Evolutionary conservation across 352 stramenopile species (phyloP).

Genomic region (Pythium aphanidermatum): DNA sequence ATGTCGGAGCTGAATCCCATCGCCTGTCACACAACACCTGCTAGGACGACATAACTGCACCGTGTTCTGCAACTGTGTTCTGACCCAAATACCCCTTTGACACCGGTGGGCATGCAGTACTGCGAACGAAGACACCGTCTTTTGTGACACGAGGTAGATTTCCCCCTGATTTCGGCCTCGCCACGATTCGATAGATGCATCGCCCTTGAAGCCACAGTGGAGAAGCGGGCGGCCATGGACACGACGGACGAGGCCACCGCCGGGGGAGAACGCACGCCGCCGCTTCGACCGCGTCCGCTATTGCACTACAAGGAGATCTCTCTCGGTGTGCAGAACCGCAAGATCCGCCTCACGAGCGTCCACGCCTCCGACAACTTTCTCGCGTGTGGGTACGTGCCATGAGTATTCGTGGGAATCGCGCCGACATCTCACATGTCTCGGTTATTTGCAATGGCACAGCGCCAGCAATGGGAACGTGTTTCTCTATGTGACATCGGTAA

Average conservation of each 20-base stretch:
- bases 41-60: constrained; percentile 1
- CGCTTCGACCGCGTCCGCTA: constrained; percentile 43
- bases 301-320: constrained; percentile 70
- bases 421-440: too few species aligned
- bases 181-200: constrained; percentile 4
- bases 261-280: constrained; percentile 1
- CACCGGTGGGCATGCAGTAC: background rate
- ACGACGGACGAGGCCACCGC: constrained; percentile 13
- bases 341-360: constrained; percentile 75
- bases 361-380: constrained; percentile 84
- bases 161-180: too few species aligned
- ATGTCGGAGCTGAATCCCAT: constrained; percentile 4
- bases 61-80: constrained; percentile 10
- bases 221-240: too few species aligned
- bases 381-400: constrained; percentile 68
- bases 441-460: too few species aligned
- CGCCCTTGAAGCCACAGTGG: constrained; percentile 10
- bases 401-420: too few species aligned
- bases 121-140: background rate
- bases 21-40: constrained; percentile 22
- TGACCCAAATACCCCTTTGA: constrained; percentile 1
- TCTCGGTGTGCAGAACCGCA: constrained; percentile 39
- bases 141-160: too few species aligned
- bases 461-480: constrained; percentile 78
- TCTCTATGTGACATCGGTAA: constrained; percentile 64